Base-by-base conservation (phyloP, 176 grass and related monocot species). In the Musa beccarii region DNA sequence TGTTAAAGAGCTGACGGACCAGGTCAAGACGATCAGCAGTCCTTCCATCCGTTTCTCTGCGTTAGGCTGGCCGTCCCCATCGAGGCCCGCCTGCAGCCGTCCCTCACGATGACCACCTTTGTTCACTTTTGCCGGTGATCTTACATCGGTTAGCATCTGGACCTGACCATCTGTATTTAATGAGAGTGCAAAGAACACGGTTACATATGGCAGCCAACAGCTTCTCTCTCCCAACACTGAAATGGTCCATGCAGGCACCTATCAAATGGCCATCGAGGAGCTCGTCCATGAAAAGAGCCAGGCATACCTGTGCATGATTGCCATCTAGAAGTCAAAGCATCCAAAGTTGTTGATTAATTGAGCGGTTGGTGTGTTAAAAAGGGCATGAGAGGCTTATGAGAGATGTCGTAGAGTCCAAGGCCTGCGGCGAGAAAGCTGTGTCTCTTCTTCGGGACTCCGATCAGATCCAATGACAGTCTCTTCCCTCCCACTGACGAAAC, bases 171-270 rank as follows among this genome's bases (percentile, higher is more conserved):
- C 2, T 70, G 22, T 51, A 20, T 51, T 13, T 20, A 51, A 9
- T 43, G 10, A 11, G 49, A 51, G 21, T 2, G 1, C 8, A 43
- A 11, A 29, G 34, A 43, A 10, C 9, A 1, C 16, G n/a, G 4
- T 69, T 20, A 70, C 68, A 70, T 3, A 51, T 70, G 68, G 16
- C 22, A 15, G 12, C 11, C 3, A 51, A 8, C 25, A 70, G 49
- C 9, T 43, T 70, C 2, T 66, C 10, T 25, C 17, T 70, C 34
- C 5, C 10, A 10, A 12, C 24, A 51, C 20, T 52, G 68, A 70
- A 52, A 70, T 70, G 68, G 68, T 70, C 68, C 68, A 70, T 51
- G 68, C 68, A 70, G 68, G 43, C 68, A 20, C 22, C 22, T 2
- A 70, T n/a, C 15, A 70, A 20, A 51, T 50, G 34, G 25, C 9